Evolutionary conservation across 306 rosid species (phyloP).

Genomic region (Alnus glutinosa): DNA sequence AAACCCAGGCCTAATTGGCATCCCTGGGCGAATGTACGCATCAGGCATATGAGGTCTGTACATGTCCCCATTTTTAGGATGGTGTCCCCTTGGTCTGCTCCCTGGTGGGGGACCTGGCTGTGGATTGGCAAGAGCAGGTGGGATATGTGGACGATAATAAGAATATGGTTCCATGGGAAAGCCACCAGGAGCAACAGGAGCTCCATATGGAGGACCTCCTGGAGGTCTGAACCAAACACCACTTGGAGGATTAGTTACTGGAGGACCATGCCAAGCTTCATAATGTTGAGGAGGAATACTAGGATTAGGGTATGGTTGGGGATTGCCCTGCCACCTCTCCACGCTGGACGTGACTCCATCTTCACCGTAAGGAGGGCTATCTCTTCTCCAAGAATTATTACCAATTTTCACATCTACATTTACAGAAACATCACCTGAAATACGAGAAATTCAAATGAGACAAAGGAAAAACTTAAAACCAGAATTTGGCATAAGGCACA

Average conservation of each 20-base stretch:
- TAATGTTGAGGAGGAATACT: constrained; percentile 67
- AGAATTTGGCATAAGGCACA: constrained; percentile 24
- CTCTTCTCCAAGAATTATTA: constrained; percentile 66
- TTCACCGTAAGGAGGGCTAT: constrained; percentile 47
- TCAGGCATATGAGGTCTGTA: constrained; percentile 87
- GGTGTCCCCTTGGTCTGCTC: constrained; percentile 72
- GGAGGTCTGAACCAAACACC: constrained; percentile 91
- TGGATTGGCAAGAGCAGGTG: constrained; percentile 67
- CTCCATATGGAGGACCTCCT: constrained; percentile 76
- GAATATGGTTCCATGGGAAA: constrained; percentile 85
- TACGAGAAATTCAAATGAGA: constrained; percentile 22
- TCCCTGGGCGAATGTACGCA: constrained; percentile 69
- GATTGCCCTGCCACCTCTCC: constrained; percentile 85
- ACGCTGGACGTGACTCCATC: constrained; percentile 59
- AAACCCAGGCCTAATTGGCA: constrained; percentile 87
- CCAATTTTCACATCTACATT: constrained; percentile 46
- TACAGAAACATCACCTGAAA: constrained; percentile 57
- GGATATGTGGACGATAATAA: constrained; percentile 75
- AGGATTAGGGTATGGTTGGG: constrained; percentile 69
- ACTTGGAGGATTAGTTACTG: constrained; percentile 74
- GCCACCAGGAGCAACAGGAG: constrained; percentile 73
- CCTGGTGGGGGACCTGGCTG: constrained; percentile 70
- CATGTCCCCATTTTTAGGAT: constrained; percentile 82
- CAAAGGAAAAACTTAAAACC: constrained; percentile 18
- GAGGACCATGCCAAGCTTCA: constrained; percentile 82